Evolutionary conservation across 139 green algal species (phyloP).

Genomic region (Chlorella vulgaris): DNA sequence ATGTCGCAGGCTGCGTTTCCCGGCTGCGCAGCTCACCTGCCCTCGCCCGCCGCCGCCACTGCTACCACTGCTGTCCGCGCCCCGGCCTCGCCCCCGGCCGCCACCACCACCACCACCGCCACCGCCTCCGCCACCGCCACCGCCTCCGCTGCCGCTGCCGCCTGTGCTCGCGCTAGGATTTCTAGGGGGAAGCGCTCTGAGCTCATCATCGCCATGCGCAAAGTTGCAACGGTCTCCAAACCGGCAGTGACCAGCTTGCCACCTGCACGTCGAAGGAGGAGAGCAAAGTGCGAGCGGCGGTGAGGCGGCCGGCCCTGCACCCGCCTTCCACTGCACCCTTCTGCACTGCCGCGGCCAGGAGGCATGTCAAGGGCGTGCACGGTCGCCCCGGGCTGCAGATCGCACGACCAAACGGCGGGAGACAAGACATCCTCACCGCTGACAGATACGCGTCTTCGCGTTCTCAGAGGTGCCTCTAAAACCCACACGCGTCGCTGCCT

Average conservation of each 20-base stretch:
- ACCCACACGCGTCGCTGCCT: background rate
- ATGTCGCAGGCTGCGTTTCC: background rate
- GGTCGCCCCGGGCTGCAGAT: background rate
- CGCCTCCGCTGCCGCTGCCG: background rate
- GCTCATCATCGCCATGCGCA: conserved; percentile 91
- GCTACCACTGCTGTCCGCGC: background rate
- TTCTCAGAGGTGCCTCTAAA: conserved; percentile 14
- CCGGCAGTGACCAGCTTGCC: conserved; percentile 83
- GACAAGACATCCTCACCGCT: background rate
- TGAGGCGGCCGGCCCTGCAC: no score
- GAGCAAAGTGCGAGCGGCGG: no score
- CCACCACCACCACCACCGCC: conserved; percentile 21
- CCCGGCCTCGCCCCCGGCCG: conserved; percentile 3
- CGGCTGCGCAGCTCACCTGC: background rate
- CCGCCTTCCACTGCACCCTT: no score
- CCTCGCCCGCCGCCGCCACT: background rate
- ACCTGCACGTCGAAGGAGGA: conserved; percentile 56
- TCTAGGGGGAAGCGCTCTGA: conserved; percentile 68
- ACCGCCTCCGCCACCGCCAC: background rate
- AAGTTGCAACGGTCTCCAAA: conserved; percentile 96
- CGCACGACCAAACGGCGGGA: background rate
- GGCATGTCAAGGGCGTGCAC: background rate
- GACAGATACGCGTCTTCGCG: conserved; percentile 20
- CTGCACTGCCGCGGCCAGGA: no score
- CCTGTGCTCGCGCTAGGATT: background rate